Evolutionary conservation across 441 rosid species (phyloP).

Genomic region (Erodium texanum): DNA sequence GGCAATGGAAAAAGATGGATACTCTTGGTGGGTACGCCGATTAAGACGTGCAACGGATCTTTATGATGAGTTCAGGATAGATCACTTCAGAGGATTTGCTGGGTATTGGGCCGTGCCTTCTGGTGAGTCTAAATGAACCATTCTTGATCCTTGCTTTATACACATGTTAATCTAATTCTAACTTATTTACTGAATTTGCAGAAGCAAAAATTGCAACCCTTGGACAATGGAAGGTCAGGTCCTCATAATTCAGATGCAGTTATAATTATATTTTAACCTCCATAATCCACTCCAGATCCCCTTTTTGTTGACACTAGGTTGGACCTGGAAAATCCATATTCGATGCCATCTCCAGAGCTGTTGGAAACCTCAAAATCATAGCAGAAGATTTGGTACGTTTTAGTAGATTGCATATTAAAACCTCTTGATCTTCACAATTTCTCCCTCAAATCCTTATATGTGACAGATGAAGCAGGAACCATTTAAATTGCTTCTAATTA

Average conservation of each 20-base stretch:
- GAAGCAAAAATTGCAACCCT: constrained; percentile 73
- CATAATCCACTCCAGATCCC: constrained; percentile 23
- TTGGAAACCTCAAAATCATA: constrained; percentile 70
- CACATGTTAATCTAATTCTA: constrained; percentile 14
- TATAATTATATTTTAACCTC: constrained; percentile 16
- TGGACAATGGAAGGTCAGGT: constrained; percentile 83
- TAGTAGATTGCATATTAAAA: constrained; percentile 15
- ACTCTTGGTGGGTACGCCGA: constrained; percentile 85
- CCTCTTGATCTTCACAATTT: neutral
- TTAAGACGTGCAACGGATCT: constrained; percentile 62
- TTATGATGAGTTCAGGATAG: constrained; percentile 84
- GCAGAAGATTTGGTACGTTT: constrained; percentile 90
- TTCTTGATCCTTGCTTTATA: constrained; percentile 7
- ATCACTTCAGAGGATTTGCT: constrained; percentile 96
- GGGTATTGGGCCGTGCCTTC: constrained; percentile 95
- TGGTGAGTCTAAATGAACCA: constrained; percentile 41
- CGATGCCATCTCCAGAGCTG: constrained; percentile 58
- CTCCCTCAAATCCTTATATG: neutral
- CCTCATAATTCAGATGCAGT: constrained; percentile 15
- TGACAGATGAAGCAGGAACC: neutral
- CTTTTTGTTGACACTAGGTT: constrained; percentile 54
- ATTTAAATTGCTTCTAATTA: neutral
- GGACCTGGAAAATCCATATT: constrained; percentile 88
- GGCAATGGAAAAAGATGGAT: constrained; percentile 78
- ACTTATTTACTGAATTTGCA: constrained; percentile 30